phyloP scores from a whole-genome alignment of 2,329 filamentous ascomycete species.

The Fonsecaea erecta region DNA sequence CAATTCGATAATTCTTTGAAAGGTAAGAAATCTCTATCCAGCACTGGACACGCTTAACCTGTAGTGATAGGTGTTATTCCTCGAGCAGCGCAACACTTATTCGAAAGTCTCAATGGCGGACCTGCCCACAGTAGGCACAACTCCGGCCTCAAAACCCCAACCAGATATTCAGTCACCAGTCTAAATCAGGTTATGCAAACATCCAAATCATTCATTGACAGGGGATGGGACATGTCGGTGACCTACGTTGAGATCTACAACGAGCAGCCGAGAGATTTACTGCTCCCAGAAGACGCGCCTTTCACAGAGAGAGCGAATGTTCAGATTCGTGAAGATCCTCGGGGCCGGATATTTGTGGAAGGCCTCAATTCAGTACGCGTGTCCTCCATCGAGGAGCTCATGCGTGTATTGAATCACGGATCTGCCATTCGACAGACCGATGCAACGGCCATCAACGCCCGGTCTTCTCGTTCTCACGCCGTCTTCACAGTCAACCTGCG shows the following conservation, averaged over 20 bases:
- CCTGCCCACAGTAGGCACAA: conserved; percentile 61
- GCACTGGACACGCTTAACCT: background rate
- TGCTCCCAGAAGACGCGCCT: conserved; percentile 75
- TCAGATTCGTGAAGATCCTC: conserved; percentile 91
- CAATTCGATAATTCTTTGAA: conserved; percentile 72
- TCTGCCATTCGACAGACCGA: conserved; percentile 96
- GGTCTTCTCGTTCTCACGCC: conserved; percentile 95
- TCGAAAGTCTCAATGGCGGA: conserved; percentile 77
- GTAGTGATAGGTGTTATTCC: conserved; percentile 81
- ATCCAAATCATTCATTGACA: conserved; percentile 60
- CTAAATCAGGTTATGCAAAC: conserved; percentile 47
- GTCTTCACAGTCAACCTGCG: conserved; percentile 95
- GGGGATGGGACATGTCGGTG: conserved; percentile 87
- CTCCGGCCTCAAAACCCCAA: conserved; percentile 77
- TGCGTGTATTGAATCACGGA: conserved; percentile 87
- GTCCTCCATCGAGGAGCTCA: conserved; percentile 87
- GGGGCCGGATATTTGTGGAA: conserved; percentile 91
- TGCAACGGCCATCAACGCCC: conserved; percentile 94
- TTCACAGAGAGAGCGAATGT: conserved; percentile 74
- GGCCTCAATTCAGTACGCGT: conserved; percentile 86
- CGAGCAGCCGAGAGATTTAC: conserved; percentile 87
- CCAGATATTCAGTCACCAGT: conserved; percentile 71
- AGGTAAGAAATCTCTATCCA: conserved; percentile 61
- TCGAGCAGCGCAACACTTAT: conserved; percentile 81
- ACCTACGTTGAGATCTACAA: conserved; percentile 99